These are phyloP conservation scores for Pseudonitzschia pungens DNA, from an alignment of 108 stramenopile species.

Conservation along the genomic window DNA sequence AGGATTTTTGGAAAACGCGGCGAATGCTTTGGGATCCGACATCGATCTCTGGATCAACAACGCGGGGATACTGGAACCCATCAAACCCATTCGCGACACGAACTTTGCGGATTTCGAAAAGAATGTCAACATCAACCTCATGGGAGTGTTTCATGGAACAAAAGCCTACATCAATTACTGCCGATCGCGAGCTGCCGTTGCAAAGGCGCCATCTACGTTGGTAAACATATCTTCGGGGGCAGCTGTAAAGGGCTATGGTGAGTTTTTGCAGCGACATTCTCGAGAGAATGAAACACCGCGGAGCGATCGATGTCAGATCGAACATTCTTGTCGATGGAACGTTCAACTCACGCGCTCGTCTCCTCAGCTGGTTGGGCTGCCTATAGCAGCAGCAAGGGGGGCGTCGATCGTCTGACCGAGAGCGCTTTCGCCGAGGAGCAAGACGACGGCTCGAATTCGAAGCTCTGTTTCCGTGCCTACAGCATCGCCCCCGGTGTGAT, in stretches of 20 bases:
- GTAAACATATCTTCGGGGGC: slow-evolving; percentile 44
- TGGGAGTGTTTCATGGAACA: slow-evolving; percentile 6
- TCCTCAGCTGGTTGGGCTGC: slow-evolving; percentile 45
- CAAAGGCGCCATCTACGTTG: background rate
- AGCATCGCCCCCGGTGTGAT: slow-evolving; percentile 55
- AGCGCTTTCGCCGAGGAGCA: slow-evolving; percentile 7
- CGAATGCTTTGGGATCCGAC: slow-evolving; percentile 4
- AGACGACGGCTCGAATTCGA: background rate
- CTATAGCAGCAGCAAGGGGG: slow-evolving; percentile 56
- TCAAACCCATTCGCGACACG: slow-evolving; percentile 10
- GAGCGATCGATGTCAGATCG: too few relatives aligned
- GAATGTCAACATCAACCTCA: slow-evolving; percentile 37
- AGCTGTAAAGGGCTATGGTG: slow-evolving; percentile 39
- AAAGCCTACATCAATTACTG: slow-evolving; percentile 10
- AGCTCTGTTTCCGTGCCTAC: slow-evolving; percentile 32
- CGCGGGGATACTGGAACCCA: slow-evolving; percentile 9
- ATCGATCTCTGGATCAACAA: slow-evolving; percentile 25
- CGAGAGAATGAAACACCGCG: too few relatives aligned
- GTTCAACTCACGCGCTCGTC: too few relatives aligned
- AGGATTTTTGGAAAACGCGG: slow-evolving; percentile 2
- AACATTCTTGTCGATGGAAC: too few relatives aligned
- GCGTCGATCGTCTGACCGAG: slow-evolving; percentile 55
- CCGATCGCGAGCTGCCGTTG: background rate
- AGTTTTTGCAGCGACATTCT: too few relatives aligned
- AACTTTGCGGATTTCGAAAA: slow-evolving; percentile 12